Evolutionary conservation across 208 protist genomes (phyloP), one percentile per base, ranked within the genome.

Genomic region (Porcisia hertigi): DNA sequence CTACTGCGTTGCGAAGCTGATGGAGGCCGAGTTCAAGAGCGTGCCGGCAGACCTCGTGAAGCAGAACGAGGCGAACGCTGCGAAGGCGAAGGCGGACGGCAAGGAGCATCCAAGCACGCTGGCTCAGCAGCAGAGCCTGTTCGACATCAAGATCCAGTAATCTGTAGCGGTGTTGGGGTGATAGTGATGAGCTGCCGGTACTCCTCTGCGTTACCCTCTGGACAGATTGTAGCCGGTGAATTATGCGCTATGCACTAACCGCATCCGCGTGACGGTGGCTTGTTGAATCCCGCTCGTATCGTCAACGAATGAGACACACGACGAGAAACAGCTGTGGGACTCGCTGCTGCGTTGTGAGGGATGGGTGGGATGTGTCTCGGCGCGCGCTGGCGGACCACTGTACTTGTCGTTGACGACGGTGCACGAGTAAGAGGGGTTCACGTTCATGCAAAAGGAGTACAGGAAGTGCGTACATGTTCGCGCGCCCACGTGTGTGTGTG

Each of bases 101-200:
- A 94, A 96, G 79, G 90, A 96, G 73, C 86, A 93, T 85, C 91
- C 93, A 36, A 79, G 87, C 70, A 63, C 89, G 71, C 82, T 97
- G 62, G 64, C 80, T 47, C 81, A 94, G 81, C 88, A 93, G 86
- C 78, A 86, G 62, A 83, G 82, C 53, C 81, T 97, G 67, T 93
- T 97, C 69, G 92, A 97, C 69, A 90, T 97, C 76, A 93, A 97
- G 90, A 94, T 97, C 66, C 81, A 88, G 84, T 96, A 94, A 79
- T 34, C 6, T 6, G 49, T 53, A 16, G 6, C 49, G 49, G 12
- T 6, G 49, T 12, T 16, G 6, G 49, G 49, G 49, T 6, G 49
- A 6, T 6, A 12, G 49, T 6, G 49, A 6, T 58, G 54, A 8
- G 25, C 54, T 58, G 11, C 20, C 23, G 23, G 6, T 23, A 16